phyloP scores from a whole-genome alignment of 495 filamentous ascomycete species.

The Penicillium desertorum region DNA sequence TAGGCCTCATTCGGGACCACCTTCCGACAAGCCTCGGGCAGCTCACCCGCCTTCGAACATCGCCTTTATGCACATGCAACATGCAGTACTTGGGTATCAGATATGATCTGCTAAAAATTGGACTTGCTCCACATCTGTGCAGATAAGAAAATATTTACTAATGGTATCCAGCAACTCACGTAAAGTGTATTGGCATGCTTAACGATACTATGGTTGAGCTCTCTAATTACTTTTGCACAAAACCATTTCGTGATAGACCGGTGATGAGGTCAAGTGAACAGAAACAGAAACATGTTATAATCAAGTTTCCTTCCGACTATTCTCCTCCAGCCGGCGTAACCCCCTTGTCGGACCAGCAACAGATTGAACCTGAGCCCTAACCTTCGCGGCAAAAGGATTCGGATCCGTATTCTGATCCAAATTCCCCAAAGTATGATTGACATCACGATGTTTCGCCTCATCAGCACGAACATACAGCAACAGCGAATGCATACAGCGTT shows the following conservation, averaged over 20 bases:
- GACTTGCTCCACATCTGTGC: neutral
- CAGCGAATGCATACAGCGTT: constrained; percentile 77
- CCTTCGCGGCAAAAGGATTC: constrained; percentile 82
- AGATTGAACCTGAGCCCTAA: constrained; percentile 49
- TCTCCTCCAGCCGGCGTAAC: neutral
- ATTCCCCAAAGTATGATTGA: constrained; percentile 89
- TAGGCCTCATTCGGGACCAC: neutral
- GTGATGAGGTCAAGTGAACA: neutral
- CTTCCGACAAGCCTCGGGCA: neutral
- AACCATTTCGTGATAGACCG: neutral
- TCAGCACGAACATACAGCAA: constrained; percentile 84
- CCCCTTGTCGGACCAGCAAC: neutral
- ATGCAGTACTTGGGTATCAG: neutral
- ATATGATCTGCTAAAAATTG: neutral
- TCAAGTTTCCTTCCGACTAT: neutral
- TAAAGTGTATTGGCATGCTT: neutral
- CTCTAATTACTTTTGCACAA: neutral
- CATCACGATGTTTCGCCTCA: constrained; percentile 89
- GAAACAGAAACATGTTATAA: neutral
- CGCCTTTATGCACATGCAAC: neutral
- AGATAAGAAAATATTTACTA: neutral
- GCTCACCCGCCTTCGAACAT: neutral
- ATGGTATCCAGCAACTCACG: neutral
- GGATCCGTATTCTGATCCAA: constrained; percentile 76
- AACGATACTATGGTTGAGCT: neutral